Conservation (phyloP, 148 eudicot species). For the Vaccinium darrowii region DNA sequence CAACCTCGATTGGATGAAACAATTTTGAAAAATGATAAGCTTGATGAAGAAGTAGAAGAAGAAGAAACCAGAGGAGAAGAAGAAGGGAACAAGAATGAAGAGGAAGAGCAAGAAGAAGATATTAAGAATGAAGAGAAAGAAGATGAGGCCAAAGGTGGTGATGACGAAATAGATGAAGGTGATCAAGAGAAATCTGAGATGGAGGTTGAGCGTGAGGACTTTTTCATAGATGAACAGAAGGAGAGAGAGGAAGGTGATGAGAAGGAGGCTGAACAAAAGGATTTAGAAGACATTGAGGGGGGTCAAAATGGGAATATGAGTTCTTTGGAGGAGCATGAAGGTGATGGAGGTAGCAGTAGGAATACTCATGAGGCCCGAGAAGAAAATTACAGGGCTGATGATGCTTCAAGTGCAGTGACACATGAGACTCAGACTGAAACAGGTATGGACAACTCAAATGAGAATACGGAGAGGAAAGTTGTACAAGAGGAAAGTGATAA, state of each 20-base stretch:
- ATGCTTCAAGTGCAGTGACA: slow-evolving; percentile 97
- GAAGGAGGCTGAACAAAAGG: slow-evolving; percentile 34
- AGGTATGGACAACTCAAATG: slow-evolving; percentile 35
- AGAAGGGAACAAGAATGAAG: slow-evolving; percentile 42
- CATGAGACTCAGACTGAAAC: slow-evolving; percentile 51
- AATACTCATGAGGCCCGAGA: slow-evolving; percentile 74
- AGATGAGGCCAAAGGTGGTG: slow-evolving; percentile 29
- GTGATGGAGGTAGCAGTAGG: slow-evolving; percentile 32
- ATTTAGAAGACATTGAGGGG: slow-evolving; percentile 28
- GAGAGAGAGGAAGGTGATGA: slow-evolving; percentile 48
- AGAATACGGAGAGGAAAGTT: slow-evolving; percentile 29
- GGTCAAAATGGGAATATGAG: slow-evolving; percentile 32
- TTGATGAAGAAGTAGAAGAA: slow-evolving; percentile 45
- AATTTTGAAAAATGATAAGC: slow-evolving; percentile 29
- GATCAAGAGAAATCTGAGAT: slow-evolving; percentile 38
- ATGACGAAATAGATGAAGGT: slow-evolving; percentile 36
- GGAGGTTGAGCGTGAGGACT: slow-evolving; percentile 45
- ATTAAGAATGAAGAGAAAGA: slow-evolving; percentile 28
- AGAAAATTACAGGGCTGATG: slow-evolving; percentile 84
- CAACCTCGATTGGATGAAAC: slow-evolving; percentile 29
- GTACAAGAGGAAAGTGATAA: slow-evolving; percentile 34
- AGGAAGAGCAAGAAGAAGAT: slow-evolving; percentile 28
- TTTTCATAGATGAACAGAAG: slow-evolving; percentile 41
- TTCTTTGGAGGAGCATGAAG: slow-evolving; percentile 42
- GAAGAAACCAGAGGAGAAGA: slow-evolving; percentile 48